phyloP scores from a whole-genome alignment of 2,329 filamentous ascomycete genomes.

The Aspergillus neotritici region DNA sequence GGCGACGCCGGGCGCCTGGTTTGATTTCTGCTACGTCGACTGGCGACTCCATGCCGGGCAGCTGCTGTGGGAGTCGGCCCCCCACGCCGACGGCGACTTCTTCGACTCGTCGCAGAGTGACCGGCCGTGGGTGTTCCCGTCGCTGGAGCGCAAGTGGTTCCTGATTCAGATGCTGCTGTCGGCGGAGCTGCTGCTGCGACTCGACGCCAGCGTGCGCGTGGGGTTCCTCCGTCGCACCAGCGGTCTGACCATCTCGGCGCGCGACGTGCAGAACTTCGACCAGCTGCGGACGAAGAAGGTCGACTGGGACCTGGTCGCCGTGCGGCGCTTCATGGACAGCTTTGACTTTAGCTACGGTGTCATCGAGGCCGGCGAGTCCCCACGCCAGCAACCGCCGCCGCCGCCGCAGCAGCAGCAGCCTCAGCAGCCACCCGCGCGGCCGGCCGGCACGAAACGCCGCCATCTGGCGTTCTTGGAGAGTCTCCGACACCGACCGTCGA shows the following conservation, averaged over 20 bases:
- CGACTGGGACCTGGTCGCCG: conserved; percentile 53
- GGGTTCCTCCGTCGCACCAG: conserved; percentile 37
- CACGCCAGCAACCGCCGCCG: conserved; percentile 1
- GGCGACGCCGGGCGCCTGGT: conserved; percentile 41
- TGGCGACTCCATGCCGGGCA: conserved; percentile 44
- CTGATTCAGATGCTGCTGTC: conserved; percentile 51
- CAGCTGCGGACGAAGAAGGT: conserved; percentile 47
- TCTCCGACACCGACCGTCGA: conserved; percentile 17
- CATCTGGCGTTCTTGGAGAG: conserved; percentile 22
- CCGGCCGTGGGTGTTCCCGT: conserved; percentile 22
- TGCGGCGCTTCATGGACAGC: conserved; percentile 49
- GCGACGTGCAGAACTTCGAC: conserved; percentile 44
- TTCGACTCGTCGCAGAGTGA: conserved; percentile 12
- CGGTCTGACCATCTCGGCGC: conserved; percentile 36
- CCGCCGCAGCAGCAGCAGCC: conserved; percentile 3
- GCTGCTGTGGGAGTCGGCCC: conserved; percentile 38
- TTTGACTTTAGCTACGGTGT: conserved; percentile 35
- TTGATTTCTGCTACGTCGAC: conserved; percentile 44
- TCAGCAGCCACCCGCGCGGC: too few species aligned
- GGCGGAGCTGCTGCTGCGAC: conserved; percentile 50
- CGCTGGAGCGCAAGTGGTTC: conserved; percentile 47
- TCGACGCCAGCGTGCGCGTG: conserved; percentile 44
- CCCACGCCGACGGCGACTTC: conserved; percentile 33
- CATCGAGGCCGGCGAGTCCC: conserved; percentile 5
- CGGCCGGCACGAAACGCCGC: conserved; percentile 8